Base-by-base conservation (phyloP, 176 grass and related monocot genomes). In the Puya raimondii region DNA sequence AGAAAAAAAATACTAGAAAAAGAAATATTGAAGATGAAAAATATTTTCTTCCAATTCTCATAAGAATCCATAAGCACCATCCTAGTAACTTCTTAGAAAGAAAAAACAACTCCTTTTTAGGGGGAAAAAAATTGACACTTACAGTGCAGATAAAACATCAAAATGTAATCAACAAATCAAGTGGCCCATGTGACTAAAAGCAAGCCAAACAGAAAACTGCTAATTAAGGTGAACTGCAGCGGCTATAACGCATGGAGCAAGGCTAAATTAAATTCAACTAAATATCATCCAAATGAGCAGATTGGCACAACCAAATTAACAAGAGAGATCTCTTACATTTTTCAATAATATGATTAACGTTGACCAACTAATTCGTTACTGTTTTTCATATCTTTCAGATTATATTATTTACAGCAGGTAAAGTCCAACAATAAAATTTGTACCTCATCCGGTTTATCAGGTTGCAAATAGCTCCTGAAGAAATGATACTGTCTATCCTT, bases 401-500 rank as follows among this genome's bases (percentile, higher is more conserved):
- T 61, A 61, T 61, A 61, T 61, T 63, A 61, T 18, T 68, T 15
- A 51, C 23, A 47, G 69, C 53, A 7, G 27, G 63, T n/a, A 58
- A 75, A 80, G 23, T 77, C 50, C 14, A 50, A 48, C 23, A 12
- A 67, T 67, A 52, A 73, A 54, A 68, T 76, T 79, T 20, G 72
- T 88, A 91, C 94, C 87, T 83, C 74, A 79, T 76, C 74, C 48
- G 89, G 84, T 66, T 64, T 90, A 80, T 84, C 74, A 82, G 89
- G 63, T 11, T 82, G 68, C 48, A 96, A 70, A 71, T 99, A 99
- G 81, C 75, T 99, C 78, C 86, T 93, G 77, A 99, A 93, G 82
- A 99, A 99, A 75, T 93, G 78, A 74, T 82, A 93, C 61, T 99
- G 94, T 57, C 51, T 74, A 80, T 93, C 85, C 81, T 99, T 93